Base-by-base conservation (phyloP, 257 asterid genomes). In the Scutellaria minor region DNA sequence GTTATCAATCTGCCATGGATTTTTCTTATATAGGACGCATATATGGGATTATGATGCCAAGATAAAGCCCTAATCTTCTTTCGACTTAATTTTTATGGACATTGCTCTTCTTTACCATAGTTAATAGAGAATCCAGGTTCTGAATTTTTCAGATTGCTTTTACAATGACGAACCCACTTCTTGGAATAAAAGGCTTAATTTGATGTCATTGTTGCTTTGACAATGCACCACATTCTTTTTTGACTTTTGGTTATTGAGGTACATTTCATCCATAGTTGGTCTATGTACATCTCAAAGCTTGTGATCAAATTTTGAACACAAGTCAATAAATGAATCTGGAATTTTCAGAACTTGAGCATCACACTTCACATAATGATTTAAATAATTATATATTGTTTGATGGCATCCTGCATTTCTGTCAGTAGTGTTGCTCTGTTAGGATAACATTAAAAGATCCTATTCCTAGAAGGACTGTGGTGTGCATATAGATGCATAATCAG, bases 71-170 rank as follows among this genome's bases (percentile, higher is more conserved):
- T 56, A 11, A 13, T 50, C 7, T 45, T 58, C 8, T 39, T 59
- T 13, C 41, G 31, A 13, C 56, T 59, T 40, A 13, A 44, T 9
- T 50, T 45, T 35, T 67, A 22, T 64, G 42, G 22, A 14, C 13
- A 10, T 41, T 53, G 3, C n/a, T 31, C 5, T 3, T 3, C 37
- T 31, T 18, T n/a, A 1, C 24, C 7, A 18, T 53, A 56, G 18
- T 58, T 24, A 18, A 58, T 47, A 4, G 58, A 63, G 11, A 47
- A 11, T 66, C 6, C 52, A 18, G 63, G 50, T 59, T 7, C 18
- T 6, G 37, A 52, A 37, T 63, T 62, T 80, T 27, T 50, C 57
- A 22, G 41, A 44, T 44, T 56, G 69, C 73, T 62, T 68, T 11
- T 68, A 52, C 48, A 42, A 31, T 48, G 48, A 8, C 5, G 48